Conservation (phyloP, 1,284 basidiomycete species). For the Albatrellus sp. region DNA sequence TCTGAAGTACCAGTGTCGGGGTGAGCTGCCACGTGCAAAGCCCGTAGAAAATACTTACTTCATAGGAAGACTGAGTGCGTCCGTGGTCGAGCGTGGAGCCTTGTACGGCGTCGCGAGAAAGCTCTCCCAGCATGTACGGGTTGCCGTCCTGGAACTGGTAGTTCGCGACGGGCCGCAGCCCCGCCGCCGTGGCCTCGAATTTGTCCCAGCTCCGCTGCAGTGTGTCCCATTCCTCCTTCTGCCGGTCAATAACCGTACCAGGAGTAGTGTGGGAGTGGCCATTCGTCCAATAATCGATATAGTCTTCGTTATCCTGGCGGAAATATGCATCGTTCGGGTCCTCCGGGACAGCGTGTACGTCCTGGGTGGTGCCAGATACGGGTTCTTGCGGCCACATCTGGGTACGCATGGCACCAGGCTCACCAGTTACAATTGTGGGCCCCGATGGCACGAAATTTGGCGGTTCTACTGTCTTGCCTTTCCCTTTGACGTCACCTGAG, state of each 20-base stretch:
- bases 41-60: slow-evolving; percentile 31
- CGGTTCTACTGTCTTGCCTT: slow-evolving; percentile 35
- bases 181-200: slow-evolving; percentile 58
- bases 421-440: not conserved
- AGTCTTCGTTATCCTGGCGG: slow-evolving; percentile 58
- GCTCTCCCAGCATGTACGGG: slow-evolving; percentile 60
- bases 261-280: slow-evolving; percentile 12
- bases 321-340: slow-evolving; percentile 60
- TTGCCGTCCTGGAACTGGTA: slow-evolving; percentile 80
- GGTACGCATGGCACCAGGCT: not conserved
- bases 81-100: slow-evolving; percentile 39
- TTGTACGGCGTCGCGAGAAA: slow-evolving; percentile 31
- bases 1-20: slow-evolving; percentile 32
- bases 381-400: slow-evolving; percentile 1
- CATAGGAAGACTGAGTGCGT: slow-evolving; percentile 29
- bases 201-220: slow-evolving; percentile 79
- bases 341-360: slow-evolving; percentile 19
- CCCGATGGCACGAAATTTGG: not conserved
- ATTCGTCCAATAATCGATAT: slow-evolving; percentile 42
- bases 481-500: slow-evolving; percentile 46
- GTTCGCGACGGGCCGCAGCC: slow-evolving; percentile 41
- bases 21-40: not conserved
- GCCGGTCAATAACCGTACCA: not conserved
- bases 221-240: slow-evolving; percentile 39
- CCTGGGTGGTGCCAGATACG: slow-evolving; percentile 2